A percentile compares a stretch with the other conserved stretches of the same genome.
These are phyloP conservation scores for Pseudevernia furfuracea DNA, from an alignment of 495 filamentous ascomycete genomes.

Conservation along the genomic window DNA sequence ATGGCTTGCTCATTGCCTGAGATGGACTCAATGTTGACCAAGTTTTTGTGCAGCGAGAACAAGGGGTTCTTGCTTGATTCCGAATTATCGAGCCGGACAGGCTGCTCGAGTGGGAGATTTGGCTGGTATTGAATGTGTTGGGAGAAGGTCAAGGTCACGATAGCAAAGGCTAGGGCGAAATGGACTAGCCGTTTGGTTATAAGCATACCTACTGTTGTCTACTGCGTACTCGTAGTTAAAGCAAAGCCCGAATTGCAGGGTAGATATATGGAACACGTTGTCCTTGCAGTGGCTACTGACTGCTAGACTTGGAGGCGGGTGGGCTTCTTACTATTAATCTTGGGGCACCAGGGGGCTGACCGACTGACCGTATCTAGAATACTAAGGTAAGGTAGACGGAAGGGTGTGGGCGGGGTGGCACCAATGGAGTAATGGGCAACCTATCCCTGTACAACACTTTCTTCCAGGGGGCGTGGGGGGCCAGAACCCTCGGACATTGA, in stretches of 20 bases:
- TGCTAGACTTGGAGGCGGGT: background rate
- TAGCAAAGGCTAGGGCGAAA: background rate
- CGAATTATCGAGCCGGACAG: background rate
- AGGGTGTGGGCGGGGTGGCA: background rate
- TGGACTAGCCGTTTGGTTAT: background rate
- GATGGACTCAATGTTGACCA: constrained; percentile 71
- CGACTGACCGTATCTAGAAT: background rate
- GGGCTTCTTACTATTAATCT: background rate
- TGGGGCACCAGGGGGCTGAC: background rate
- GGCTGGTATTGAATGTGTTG: background rate
- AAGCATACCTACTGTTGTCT: background rate
- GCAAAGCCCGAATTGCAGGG: background rate
- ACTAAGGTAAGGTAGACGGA: background rate
- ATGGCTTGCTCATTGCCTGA: constrained; percentile 63
- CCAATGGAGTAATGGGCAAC: background rate
- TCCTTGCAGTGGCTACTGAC: background rate
- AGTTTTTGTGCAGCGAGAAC: constrained; percentile 67
- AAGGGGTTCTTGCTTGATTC: constrained; percentile 34
- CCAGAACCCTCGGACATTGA: no score
- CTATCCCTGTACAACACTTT: background rate
- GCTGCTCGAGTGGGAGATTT: background rate
- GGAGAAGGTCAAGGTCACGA: constrained; percentile 5
- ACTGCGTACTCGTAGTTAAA: background rate
- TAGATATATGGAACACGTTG: constrained; percentile 1
- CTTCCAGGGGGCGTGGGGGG: background rate